Base-by-base conservation (phyloP, 768 basidiomycete species). In the Collybiopsis luxurians region DNA sequence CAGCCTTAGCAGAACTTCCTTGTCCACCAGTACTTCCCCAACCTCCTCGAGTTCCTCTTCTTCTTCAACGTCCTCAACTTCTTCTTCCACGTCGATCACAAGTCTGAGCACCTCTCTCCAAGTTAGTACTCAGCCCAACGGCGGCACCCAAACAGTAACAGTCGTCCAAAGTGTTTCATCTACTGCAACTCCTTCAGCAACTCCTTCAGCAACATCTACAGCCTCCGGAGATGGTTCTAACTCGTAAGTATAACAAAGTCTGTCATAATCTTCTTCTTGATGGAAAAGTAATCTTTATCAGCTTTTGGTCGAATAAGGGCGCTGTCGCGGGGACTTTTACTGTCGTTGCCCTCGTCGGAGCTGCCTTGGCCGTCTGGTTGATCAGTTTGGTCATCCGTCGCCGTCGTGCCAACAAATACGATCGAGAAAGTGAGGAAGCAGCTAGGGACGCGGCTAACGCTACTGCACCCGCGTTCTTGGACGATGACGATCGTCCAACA, bases 321-420 rank as follows among this genome's bases (percentile, higher is more conserved):
- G 78, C 75, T 0, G 72, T 77, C 19, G 77, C 76, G 0, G 73
- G 71, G 42, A 73, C 72, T 0, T 79, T 78, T 56, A 67, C 73
- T 38, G 64, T 71, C 44, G 67, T 71, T 44, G 75, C 71, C 42
- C 55, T 79, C 1, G 55, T 75, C 2, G 66, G 60, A 24, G 26
- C 72, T 34, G 68, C 68, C 19, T 61, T 64, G 4, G 27, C 76
- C 43, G 60, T 73, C 30, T 56, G 26, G 27, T 23, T 15, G 10
- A 39, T 49, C 28, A 17, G 15, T 3, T 47, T 39, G 10, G 12
- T n/a, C 19, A 15, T 48, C 24, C 44, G 55, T 19, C 28, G 45
- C 10, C 55, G 55, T 15, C 30, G 43, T 9, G 43, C 43, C 7
- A 43, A 23, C n/a, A 27, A 23, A 21, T 17, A 19, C 17, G 53